phyloP scores from a whole-genome alignment of 768 basidiomycete genomes.

The Suillus subalutaceus region DNA sequence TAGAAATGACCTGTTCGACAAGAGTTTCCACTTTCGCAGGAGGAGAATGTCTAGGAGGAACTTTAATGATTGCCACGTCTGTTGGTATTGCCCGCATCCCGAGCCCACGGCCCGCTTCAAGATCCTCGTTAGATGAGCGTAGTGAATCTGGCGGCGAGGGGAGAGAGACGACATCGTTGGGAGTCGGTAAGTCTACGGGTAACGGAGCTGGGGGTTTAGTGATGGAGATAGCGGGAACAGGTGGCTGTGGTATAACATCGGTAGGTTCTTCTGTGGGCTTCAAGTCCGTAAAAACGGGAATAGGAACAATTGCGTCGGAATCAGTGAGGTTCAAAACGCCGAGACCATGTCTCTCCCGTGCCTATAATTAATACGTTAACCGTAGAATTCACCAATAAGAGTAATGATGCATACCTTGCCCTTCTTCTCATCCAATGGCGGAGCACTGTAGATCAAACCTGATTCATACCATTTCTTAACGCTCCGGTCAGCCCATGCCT shows the following conservation, averaged over 20 bases:
- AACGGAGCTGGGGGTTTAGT: conserved; percentile 72
- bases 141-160: conserved; percentile 50
- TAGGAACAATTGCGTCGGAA: conserved; percentile 61
- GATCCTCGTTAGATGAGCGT: conserved; percentile 39
- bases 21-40: conserved; percentile 19
- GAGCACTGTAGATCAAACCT: conserved; percentile 63
- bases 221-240: conserved; percentile 59
- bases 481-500: conserved; percentile 92
- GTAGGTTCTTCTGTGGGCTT: conserved; percentile 24
- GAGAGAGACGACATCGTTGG: conserved; percentile 54
- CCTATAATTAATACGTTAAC: conserved; percentile 35
- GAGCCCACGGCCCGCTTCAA: conserved; percentile 43
- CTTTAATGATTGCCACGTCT: conserved; percentile 20
- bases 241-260: conserved; percentile 18
- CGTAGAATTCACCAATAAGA: conserved; percentile 6
- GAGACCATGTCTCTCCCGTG: conserved; percentile 46
- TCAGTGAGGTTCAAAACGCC: conserved; percentile 44
- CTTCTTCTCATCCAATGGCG: conserved; percentile 45
- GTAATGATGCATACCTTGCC: conserved; percentile 46
- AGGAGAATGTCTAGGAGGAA: conserved; percentile 15
- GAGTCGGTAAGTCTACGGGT: conserved; percentile 71
- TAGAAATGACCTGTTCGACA: conserved; percentile 18
- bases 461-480: conserved; percentile 84
- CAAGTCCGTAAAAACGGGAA: conserved; percentile 57
- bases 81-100: conserved; percentile 39